Evolutionary conservation across 2,329 filamentous ascomycete genomes (phyloP).

Genomic region (Ascochyta koolunga): DNA sequence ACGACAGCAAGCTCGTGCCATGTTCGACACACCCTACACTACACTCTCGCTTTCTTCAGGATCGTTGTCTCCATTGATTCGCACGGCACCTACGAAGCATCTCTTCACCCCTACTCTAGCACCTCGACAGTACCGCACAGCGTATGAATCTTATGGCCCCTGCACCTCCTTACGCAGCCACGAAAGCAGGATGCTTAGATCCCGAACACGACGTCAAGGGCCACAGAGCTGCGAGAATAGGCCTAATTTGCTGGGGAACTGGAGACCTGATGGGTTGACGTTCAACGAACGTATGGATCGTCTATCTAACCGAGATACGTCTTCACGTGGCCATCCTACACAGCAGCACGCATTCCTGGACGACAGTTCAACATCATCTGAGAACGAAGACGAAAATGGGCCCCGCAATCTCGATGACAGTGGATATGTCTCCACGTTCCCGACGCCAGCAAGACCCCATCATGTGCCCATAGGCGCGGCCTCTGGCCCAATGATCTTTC

Average conservation of each 20-base stretch:
- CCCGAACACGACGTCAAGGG: neutral
- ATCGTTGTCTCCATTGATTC: neutral
- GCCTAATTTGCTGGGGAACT: neutral
- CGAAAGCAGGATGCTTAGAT: neutral
- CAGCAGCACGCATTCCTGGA: neutral
- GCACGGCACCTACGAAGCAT: neutral
- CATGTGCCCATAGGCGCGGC: no score
- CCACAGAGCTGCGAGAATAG: neutral
- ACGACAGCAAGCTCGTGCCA: neutral
- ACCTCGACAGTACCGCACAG: neutral
- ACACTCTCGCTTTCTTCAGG: neutral
- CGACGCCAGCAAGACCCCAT: neutral
- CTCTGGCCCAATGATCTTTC: neutral
- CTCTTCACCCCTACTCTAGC: neutral
- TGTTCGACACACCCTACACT: neutral
- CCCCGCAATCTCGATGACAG: neutral
- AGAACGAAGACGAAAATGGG: neutral
- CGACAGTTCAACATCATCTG: neutral
- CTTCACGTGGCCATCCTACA: neutral
- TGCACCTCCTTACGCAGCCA: neutral
- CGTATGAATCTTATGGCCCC: neutral
- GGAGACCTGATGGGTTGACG: neutral
- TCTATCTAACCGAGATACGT: neutral
- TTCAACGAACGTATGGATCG: slow-evolving; percentile 1
- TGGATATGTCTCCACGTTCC: neutral